Evolutionary conservation across 2,329 filamentous ascomycete species (phyloP), one percentile per base, ranked within the genome.

Genomic region (Rhynchosporium agropyri): DNA sequence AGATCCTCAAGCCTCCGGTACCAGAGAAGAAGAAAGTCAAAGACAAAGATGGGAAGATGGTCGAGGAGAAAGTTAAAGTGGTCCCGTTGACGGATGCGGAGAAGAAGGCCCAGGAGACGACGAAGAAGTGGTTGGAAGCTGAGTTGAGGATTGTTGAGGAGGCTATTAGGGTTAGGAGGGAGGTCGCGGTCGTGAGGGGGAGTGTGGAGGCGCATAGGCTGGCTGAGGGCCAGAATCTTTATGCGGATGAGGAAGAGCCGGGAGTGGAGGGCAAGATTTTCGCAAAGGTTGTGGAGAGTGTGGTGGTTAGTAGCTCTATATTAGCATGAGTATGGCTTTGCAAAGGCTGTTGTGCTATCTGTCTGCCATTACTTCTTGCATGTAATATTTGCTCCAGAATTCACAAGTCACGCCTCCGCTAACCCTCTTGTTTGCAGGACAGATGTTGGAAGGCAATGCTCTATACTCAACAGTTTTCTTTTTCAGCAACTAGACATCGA

Each of bases 181-280:
- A 68, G 61, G 58, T 68, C 12, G 67, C 67, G 15, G 38, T 65
- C 50, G 62, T 65, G 7, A 64, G 65, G 48, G 67, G 67, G 8
- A 48, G 58, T 5, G 62, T 67, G 28, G 62, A 67, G 51, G 46
- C 54, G 12, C 67, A 69, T 58, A 38, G 67, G 28, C 26, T 65
- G 7, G 57, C 62, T 1, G 67, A 69, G 58, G 67, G 65, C 3
- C 63, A 62, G 53, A 56, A 65, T 61, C 58, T 68, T 15, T 68
- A 68, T 57, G 67, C 61, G 4, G 60, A 67, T 62, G 63, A 65
- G 7, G 6, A 29, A 20, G 67, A 68, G 48, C 56, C 60, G 13
- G 60, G 54, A n/a, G 54, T 62, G 4, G 60, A 62, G 54, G 54
- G 15, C 13, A 36, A 45, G 46, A 62, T 62, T n/a, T 58, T 58